These are phyloP conservation scores for Fusarium sp. DNA, from an alignment of 2,329 filamentous ascomycete species.

Conservation along the genomic window DNA sequence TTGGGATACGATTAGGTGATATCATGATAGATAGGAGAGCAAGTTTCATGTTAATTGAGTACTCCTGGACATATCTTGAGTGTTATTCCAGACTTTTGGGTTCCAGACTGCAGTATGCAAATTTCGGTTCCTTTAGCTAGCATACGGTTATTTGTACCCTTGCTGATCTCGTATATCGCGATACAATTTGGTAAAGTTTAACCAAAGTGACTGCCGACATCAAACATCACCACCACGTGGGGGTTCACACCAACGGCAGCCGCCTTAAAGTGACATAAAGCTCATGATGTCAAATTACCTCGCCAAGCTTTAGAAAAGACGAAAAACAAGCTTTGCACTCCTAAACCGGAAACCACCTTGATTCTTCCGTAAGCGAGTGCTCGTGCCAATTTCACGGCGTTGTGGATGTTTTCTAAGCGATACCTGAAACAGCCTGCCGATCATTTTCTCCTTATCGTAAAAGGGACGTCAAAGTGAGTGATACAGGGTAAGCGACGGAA, in stretches of 20 bases:
- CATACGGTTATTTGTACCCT: not conserved
- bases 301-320: not conserved
- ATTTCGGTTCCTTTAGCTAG: too few species aligned
- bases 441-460: not conserved
- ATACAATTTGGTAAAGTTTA: not conserved
- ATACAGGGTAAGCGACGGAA: too few species aligned
- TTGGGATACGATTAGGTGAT: not conserved
- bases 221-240: not conserved
- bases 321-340: slow-evolving; percentile 3
- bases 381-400: not conserved
- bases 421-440: slow-evolving; percentile 18
- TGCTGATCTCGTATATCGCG: not conserved
- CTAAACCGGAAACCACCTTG: not conserved
- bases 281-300: not conserved
- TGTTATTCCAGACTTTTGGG: accelerated
- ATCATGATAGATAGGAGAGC: not conserved
- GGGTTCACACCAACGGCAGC: not conserved
- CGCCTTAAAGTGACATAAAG: not conserved
- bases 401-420: not conserved
- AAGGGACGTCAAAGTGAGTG: not conserved
- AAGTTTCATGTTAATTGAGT: not conserved
- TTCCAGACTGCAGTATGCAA: too few species aligned
- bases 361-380: not conserved
- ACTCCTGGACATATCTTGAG: not conserved
- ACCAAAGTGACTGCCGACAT: not conserved